Base-by-base conservation (phyloP, 2,329 filamentous ascomycete genomes). In the Nemania abortiva region DNA sequence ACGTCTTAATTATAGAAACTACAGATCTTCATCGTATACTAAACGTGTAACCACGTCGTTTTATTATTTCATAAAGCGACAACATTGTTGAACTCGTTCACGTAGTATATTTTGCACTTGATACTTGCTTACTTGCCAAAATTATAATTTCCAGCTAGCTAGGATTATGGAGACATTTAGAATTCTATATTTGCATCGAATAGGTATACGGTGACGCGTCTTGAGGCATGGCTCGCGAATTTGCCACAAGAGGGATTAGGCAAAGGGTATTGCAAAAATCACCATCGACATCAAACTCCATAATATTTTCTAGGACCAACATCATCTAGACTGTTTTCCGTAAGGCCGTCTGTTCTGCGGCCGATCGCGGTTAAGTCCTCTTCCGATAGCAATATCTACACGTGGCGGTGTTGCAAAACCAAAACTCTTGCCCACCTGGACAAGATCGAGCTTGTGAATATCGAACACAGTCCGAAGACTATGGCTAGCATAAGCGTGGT, bases 401-500 rank as follows among this genome's bases (percentile, higher is more conserved):
- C 92, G 85, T 2, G 94, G 93, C 20, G 94, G 92, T 0, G 89
- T 88, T 4, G 85, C 81, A 80, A 97, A 97, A 0, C 93, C 93
- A 77, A 96, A 97, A 73, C 90, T 89, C 85, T 94, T 95, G 60
- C 92, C 92, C 3, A 97, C 90, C 82, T 95, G 95, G 75, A 91
- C 89, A 20, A 97, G 84, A 78, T 97, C 93, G 13, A 71, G 71
- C 39, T 71, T 72, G 45, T 71, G 62, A 13, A 72, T 31, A 34
- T 71, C 71, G 52, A 95, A 97, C 45, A 97, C 91, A n/a, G 90
- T 91, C 31, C 93, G 89, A 15, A 70, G 68, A 96, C 84, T 74
- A 88, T 91, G 82, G 95, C 96, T 67, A 24, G 95, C 94, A 79
- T 99, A 99, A 0, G 96, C 95, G 80, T 98, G 94, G 27, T 99